Evolutionary conservation across 176 grass and related monocot species (phyloP).

Genomic region (Pontederia paniculata): DNA sequence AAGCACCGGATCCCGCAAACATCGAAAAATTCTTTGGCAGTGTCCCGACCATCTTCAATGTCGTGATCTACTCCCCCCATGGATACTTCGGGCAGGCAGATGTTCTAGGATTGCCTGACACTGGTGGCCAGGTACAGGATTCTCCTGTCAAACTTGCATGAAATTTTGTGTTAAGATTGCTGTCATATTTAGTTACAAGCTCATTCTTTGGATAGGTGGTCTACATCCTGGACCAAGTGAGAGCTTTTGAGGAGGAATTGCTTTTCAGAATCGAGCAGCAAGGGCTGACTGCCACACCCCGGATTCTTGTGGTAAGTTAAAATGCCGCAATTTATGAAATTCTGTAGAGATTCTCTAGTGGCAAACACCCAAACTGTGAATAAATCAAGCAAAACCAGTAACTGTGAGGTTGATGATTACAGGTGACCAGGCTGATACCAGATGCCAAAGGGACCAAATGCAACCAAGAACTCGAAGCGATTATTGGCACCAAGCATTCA

Average conservation of each 20-base stretch:
- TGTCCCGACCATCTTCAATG: slow-evolving; percentile 62
- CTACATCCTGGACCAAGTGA: slow-evolving; percentile 96
- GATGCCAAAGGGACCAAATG: slow-evolving; percentile 89
- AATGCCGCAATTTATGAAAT: not conserved
- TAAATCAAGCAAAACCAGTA: slow-evolving; percentile 9
- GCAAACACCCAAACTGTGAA: not conserved
- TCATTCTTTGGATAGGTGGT: slow-evolving; percentile 36
- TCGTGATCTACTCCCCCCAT: slow-evolving; percentile 84
- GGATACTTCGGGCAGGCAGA: slow-evolving; percentile 95
- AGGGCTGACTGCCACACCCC: slow-evolving; percentile 66
- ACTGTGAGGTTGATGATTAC: not conserved
- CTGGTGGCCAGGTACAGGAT: slow-evolving; percentile 60
- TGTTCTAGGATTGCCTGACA: slow-evolving; percentile 96
- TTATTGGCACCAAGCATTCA: slow-evolving; percentile 60
- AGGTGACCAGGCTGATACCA: slow-evolving; percentile 96
- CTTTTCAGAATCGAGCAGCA: slow-evolving; percentile 77
- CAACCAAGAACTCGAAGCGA: slow-evolving; percentile 76
- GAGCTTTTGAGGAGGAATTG: slow-evolving; percentile 83
- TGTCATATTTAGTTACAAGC: not conserved
- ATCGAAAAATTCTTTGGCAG: slow-evolving; percentile 85
- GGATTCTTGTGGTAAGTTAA: slow-evolving; percentile 82
- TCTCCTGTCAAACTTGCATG: not conserved
- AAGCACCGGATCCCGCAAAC: slow-evolving; percentile 80
- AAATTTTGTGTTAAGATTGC: not conserved
- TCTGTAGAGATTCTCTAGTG: not conserved